Conservation (phyloP, 1,284 basidiomycete genomes). For the Pyrrhoderma noxium region DNA sequence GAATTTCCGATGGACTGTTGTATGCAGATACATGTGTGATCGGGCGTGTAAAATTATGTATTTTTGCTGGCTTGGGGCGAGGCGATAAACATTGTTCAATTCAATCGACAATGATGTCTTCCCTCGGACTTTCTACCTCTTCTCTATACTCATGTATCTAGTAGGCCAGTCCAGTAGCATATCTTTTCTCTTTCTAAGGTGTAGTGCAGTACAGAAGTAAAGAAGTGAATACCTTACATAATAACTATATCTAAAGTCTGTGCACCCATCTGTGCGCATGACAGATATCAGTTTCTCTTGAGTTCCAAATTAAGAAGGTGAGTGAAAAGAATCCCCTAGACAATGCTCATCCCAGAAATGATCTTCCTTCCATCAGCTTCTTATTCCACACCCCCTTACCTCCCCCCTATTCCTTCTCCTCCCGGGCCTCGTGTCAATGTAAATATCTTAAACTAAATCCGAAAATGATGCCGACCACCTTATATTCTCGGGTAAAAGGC, state of each 20-base stretch:
- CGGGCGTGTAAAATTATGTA: too few species aligned
- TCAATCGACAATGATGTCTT: too few species aligned
- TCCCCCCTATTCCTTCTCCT: background rate
- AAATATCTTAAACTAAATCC: background rate
- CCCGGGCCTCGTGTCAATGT: background rate
- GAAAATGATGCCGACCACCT: too few species aligned
- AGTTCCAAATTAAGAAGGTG: slow-evolving; percentile 1
- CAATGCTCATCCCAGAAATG: background rate
- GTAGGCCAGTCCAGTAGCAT: background rate
- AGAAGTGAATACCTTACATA: background rate
- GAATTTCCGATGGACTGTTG: too few species aligned
- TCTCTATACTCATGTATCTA: too few species aligned
- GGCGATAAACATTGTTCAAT: too few species aligned
- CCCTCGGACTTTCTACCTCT: too few species aligned
- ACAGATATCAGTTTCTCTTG: slow-evolving; percentile 3
- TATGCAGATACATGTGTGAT: too few species aligned
- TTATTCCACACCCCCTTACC: background rate
- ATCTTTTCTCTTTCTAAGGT: background rate
- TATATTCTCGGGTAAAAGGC: too few species aligned
- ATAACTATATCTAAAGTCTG: background rate
- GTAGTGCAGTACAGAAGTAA: background rate
- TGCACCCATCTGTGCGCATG: background rate
- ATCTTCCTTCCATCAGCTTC: background rate
- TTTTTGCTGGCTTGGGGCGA: too few species aligned
- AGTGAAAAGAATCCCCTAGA: too few species aligned